Percentiles rank a stretch among this genome's conserved stretches.
Conservation (phyloP, 768 basidiomycete species). For the Tylopilus vinaceipallidus region DNA sequence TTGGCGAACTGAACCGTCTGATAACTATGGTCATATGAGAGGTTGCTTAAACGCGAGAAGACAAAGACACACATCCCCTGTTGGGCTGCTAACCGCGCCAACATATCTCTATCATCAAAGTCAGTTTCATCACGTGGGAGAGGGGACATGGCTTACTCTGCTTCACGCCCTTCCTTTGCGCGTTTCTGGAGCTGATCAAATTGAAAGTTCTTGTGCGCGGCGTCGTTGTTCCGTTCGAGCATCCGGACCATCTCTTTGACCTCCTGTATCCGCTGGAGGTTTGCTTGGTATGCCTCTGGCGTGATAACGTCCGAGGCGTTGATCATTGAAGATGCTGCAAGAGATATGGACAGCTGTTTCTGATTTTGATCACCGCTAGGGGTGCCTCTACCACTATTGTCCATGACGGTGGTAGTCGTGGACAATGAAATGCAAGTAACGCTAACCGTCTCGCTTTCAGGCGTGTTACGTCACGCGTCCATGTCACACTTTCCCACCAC, state of each 20-base stretch:
- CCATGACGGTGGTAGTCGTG: constrained; percentile 14
- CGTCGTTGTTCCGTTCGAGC: constrained; percentile 41
- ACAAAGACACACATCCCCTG: constrained; percentile 11
- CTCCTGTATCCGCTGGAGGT: constrained; percentile 24
- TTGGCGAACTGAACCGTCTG: constrained; percentile 14
- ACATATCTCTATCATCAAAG: constrained; percentile 12
- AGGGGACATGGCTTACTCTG: constrained; percentile 36
- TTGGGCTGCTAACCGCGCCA: constrained; percentile 19
- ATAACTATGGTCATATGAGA: constrained; percentile 12
- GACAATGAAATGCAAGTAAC: neutral
- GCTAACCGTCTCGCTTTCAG: neutral
- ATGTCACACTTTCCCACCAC: constrained; percentile 20
- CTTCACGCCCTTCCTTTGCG: constrained; percentile 44
- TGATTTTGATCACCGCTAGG: constrained; percentile 9
- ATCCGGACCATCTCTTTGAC: constrained; percentile 28
- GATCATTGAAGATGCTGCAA: constrained; percentile 27
- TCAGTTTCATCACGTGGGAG: neutral
- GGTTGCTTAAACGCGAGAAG: neutral
- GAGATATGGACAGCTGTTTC: constrained; percentile 12
- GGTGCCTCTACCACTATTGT: constrained; percentile 3
- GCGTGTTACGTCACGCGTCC: constrained; percentile 13
- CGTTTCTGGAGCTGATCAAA: constrained; percentile 35
- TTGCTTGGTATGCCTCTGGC: constrained; percentile 24
- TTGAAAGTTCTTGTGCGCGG: constrained; percentile 36
- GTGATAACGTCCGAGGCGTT: constrained; percentile 19